Conservation (phyloP, 148 eudicot genomes). For the Arctostaphylos glauca region DNA sequence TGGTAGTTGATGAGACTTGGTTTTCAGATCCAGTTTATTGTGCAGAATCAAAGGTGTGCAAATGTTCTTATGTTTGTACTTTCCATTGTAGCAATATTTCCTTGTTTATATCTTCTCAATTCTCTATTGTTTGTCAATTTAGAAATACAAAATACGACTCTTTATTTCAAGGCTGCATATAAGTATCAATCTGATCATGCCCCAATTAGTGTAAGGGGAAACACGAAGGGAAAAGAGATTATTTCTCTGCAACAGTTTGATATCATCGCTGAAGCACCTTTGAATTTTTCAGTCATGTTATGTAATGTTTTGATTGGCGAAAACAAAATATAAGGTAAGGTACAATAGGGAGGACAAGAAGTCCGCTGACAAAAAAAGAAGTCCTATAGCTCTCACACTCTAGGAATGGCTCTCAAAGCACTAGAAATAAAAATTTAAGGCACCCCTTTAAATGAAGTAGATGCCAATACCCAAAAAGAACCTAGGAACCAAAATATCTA, state of each 20-base stretch:
- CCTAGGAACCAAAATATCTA: not conserved
- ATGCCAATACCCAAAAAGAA: not conserved
- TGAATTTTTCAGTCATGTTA: not conserved
- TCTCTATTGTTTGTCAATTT: not conserved
- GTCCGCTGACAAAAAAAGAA: not conserved
- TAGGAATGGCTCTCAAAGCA: not conserved
- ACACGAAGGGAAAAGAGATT: no score
- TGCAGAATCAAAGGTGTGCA: conserved; percentile 18
- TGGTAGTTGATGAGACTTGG: conserved; percentile 27
- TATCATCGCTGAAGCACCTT: not conserved
- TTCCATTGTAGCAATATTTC: not conserved
- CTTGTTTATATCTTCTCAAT: not conserved
- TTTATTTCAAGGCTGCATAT: no score
- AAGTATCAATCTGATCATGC: no score
- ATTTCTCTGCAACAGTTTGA: no score
- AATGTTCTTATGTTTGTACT: not conserved
- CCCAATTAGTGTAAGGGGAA: no score
- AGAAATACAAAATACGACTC: not conserved
- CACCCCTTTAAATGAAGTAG: not conserved
- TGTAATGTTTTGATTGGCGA: not conserved
- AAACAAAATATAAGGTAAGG: not conserved
- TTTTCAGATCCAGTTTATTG: conserved; percentile 22
- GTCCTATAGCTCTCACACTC: not conserved
- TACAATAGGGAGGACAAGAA: not conserved
- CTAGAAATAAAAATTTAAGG: not conserved